Conservation (phyloP, 225 moss, liverwort and hornwort species). For the Asterella californica region DNA sequence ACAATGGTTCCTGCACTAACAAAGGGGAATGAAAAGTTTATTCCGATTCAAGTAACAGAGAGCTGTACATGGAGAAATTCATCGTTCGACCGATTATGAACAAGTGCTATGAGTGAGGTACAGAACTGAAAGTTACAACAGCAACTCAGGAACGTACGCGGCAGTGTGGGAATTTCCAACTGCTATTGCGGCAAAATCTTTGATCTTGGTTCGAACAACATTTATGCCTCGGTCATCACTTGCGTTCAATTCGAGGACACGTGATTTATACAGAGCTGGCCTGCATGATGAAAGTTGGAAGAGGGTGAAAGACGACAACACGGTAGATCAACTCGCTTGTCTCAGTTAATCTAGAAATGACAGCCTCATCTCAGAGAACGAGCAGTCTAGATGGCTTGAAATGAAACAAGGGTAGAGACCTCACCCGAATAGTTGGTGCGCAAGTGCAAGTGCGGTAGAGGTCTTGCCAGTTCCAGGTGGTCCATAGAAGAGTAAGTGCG, state of each 20-base stretch:
- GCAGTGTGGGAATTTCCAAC: slow-evolving; percentile 45
- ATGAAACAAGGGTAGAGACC: neutral
- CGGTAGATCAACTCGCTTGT: neutral
- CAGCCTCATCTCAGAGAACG: neutral
- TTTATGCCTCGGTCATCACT: slow-evolving; percentile 97
- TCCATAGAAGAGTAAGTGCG: slow-evolving; percentile 88
- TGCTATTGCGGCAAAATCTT: slow-evolving; percentile 86
- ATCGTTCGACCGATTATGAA: neutral
- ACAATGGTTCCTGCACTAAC: neutral
- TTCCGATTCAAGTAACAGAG: neutral
- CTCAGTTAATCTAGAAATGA: neutral
- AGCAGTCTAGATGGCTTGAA: neutral
- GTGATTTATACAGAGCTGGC: slow-evolving; percentile 78
- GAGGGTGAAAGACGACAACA: neutral
- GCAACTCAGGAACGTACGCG: slow-evolving; percentile 44
- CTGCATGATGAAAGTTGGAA: slow-evolving; percentile 27
- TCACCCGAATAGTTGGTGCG: slow-evolving; percentile 92
- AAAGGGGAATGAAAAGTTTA: neutral
- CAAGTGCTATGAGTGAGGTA: neutral
- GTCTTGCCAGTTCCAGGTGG: slow-evolving; percentile 98
- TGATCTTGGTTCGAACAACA: slow-evolving; percentile 95
- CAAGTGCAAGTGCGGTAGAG: slow-evolving; percentile 88
- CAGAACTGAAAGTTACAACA: neutral
- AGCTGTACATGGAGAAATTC: neutral
- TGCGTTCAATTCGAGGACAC: slow-evolving; percentile 93